Conservation (phyloP, 352 stramenopile species). For the Plasmopara halstedii region DNA sequence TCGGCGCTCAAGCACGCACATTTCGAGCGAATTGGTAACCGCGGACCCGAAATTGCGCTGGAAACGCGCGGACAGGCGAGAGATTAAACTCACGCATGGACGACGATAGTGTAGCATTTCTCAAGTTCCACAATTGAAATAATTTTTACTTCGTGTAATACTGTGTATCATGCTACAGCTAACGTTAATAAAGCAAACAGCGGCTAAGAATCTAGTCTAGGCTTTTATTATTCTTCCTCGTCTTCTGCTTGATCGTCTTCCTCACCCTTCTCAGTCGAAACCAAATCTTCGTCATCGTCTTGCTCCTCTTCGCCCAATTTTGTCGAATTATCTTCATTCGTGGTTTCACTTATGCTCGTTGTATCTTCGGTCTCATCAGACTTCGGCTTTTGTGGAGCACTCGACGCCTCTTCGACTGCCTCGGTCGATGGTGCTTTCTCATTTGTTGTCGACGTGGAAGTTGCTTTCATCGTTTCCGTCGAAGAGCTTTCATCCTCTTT, state of each 20-base stretch:
- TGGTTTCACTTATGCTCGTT: too few relatives aligned
- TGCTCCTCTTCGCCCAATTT: background rate
- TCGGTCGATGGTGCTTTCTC: too few relatives aligned
- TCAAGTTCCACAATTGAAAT: too few relatives aligned
- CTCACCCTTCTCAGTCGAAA: too few relatives aligned
- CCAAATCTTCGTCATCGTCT: too few relatives aligned
- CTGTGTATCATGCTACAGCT: background rate
- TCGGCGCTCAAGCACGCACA: slow-evolving; percentile 45
- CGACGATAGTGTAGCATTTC: slow-evolving; percentile 26
- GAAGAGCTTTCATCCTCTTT: background rate
- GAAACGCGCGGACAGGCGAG: slow-evolving; percentile 11
- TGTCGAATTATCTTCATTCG: too few relatives aligned
- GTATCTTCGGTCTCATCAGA: too few relatives aligned
- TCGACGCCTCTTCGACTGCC: too few relatives aligned
- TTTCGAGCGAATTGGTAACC: slow-evolving; percentile 40
- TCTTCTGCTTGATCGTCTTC: too few relatives aligned
- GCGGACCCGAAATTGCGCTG: slow-evolving; percentile 13
- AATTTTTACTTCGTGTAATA: background rate
- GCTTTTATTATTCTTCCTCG: background rate
- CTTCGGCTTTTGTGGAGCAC: too few relatives aligned
- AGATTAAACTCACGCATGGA: slow-evolving; percentile 3
- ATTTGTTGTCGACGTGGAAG: too few relatives aligned
- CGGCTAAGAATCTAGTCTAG: background rate
- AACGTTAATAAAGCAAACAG: background rate
- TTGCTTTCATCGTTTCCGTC: background rate